Evolutionary conservation across 192 early-diverging fungal genomes (phyloP).

Genomic region (Dissophora globulifera): DNA sequence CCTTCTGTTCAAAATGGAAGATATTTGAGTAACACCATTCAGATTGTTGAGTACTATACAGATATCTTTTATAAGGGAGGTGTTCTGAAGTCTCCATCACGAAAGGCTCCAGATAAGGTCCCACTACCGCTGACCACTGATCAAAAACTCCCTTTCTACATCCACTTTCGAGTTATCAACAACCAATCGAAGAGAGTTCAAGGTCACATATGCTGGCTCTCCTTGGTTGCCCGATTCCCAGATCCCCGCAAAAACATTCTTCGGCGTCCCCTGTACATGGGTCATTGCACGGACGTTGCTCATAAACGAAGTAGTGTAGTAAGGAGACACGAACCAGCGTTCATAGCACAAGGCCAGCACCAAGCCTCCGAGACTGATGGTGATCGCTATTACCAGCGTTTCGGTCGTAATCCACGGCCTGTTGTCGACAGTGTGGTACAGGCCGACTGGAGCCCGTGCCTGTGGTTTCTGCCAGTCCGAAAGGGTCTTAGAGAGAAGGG

Average conservation of each 20-base stretch:
- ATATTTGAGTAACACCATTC: no score
- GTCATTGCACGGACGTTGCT: constrained; percentile 11
- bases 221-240: constrained; percentile 5
- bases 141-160: constrained; percentile 10
- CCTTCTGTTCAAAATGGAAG: no score
- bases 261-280: neutral
- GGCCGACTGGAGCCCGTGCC: constrained; percentile 11
- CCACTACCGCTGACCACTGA: constrained; percentile 7
- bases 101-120: no score
- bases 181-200: constrained; percentile 14
- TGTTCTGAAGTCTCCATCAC: no score
- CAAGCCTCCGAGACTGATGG: neutral
- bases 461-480: constrained; percentile 21
- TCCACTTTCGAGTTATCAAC: constrained; percentile 7
- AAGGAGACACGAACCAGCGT: constrained; percentile 13
- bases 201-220: constrained; percentile 13
- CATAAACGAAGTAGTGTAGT: constrained; percentile 9
- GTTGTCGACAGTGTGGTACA: constrained; percentile 10
- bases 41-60: no score
- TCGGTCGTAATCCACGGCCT: constrained; percentile 7
- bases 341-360: constrained; percentile 2
- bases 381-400: constrained; percentile 1
- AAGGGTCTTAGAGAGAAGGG: constrained; percentile 21
- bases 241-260: constrained; percentile 6
- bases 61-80: no score